phyloP scores from a whole-genome alignment of 208 protist genomes.

The Acanthamoeba culbertsoni region DNA sequence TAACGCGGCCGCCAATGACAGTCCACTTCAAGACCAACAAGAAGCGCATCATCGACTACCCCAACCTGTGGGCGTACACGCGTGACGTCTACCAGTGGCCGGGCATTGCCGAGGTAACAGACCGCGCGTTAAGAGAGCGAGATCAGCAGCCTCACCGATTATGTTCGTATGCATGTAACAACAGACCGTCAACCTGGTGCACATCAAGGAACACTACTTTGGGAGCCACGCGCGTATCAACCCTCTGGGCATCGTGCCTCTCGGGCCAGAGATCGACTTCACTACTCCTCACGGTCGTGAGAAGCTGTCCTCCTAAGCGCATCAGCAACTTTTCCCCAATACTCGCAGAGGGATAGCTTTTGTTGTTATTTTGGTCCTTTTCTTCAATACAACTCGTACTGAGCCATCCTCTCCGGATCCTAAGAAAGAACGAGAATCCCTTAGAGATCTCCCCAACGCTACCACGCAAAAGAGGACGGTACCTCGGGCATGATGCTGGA shows the following conservation, averaged over 20 bases:
- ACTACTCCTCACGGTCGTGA: neutral
- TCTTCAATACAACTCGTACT: neutral
- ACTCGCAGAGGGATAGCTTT: too few species aligned
- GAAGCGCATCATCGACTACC: constrained; percentile 85
- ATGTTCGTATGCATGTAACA: neutral
- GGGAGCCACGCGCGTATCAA: constrained; percentile 84
- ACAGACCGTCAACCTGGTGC: constrained; percentile 85
- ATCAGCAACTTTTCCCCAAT: too few species aligned
- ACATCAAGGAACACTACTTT: constrained; percentile 86
- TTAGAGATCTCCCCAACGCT: neutral
- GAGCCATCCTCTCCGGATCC: neutral
- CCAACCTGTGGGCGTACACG: constrained; percentile 84
- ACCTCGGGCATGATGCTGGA: constrained; percentile 36
- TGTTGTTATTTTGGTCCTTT: neutral
- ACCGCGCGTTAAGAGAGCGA: too few species aligned
- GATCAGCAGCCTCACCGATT: neutral
- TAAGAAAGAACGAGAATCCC: neutral
- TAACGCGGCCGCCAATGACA: neutral
- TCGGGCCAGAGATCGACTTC: constrained; percentile 70
- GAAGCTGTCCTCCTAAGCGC: neutral
- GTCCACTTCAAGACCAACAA: constrained; percentile 89
- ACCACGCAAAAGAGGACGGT: neutral
- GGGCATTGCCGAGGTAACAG: constrained; percentile 63
- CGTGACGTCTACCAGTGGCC: constrained; percentile 87
- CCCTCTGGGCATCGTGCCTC: constrained; percentile 85